Base-by-base conservation (phyloP, 345 rosid species). In the Linum lewisii region DNA sequence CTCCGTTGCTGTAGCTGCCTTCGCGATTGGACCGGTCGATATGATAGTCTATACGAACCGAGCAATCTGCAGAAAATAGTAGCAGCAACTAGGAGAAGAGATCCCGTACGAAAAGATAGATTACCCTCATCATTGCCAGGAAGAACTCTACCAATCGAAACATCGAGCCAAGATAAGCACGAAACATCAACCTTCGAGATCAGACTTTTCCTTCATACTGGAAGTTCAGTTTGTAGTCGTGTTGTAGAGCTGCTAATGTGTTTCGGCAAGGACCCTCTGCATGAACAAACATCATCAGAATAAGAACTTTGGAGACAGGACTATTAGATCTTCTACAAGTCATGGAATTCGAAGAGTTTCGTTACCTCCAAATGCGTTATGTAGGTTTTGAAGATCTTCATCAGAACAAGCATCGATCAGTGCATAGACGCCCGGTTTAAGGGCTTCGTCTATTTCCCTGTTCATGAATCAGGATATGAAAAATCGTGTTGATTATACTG, bases 191-290 rank as follows among this genome's bases (percentile, higher is more conserved):
- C 16, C 47, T 42, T 4, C 45, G 24, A 9, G 18, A 66, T 84
- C 76, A 93, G 58, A 89, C 97, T 79, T 93, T 93, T 62, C 97
- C 97, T 75, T 51, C 79, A 24, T 85, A 89, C 66, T 73, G 84
- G 82, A 89, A 93, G 72, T 87, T 81, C 69, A 74, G 64, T 69
- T 81, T 84, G 79, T 85, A 81, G 64, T 89, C 97, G 52, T 83
- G 87, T 73, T 79, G 89, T 87, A 93, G 68, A 51, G 64, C 58
- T 50, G 89, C 78, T 62, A 93, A 67, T 15, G 82, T 78, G 74
- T 77, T 87, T 64, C 99, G 75, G 82, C 99, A 87, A 58, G 97
- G 92, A 68, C 95, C 94, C 82, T 93, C 99, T 86, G 78, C 80
- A 66, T 49, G n/a, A 22, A 3, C 9, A 42, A 42, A 42, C 24